phyloP scores from a whole-genome alignment of 176 grass and related monocot species.

The Raddia guianensis region DNA sequence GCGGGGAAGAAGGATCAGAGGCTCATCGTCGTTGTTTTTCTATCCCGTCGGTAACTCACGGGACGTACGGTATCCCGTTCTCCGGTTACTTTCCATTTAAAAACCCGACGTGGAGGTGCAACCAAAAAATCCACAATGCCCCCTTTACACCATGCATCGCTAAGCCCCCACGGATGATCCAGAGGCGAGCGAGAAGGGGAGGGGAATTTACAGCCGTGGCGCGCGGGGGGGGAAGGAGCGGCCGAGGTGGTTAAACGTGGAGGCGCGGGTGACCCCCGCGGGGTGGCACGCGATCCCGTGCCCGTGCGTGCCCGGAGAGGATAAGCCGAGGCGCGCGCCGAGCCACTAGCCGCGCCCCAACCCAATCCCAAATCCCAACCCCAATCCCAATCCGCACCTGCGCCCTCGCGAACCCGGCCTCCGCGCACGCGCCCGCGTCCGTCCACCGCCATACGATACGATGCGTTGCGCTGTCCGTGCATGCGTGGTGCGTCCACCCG shows the following conservation, averaged over 20 bases:
- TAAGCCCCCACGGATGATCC: not conserved
- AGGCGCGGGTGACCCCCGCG: not conserved
- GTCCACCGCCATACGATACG: conserved; percentile 5
- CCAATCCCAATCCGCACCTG: not conserved
- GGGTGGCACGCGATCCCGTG: not conserved
- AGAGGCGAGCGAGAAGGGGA: too few species aligned
- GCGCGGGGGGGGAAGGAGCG: conserved; percentile 27
- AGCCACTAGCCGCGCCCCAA: not conserved
- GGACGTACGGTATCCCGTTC: too few species aligned
- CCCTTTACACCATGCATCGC: too few species aligned
- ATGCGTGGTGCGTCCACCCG: too few species aligned
- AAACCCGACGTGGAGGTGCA: too few species aligned
- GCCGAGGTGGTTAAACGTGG: conserved; percentile 27
- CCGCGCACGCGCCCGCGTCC: not conserved
- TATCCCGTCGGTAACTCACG: too few species aligned
- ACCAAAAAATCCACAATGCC: too few species aligned
- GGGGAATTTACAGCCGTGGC: not conserved
- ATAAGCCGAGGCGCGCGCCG: not conserved
- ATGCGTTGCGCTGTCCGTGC: not conserved
- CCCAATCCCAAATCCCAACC: not conserved
- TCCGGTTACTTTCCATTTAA: too few species aligned
- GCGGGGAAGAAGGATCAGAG: too few species aligned
- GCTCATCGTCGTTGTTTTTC: too few species aligned
- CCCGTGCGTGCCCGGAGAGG: conserved; percentile 8
- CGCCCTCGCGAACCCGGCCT: not conserved